phyloP scores from a whole-genome alignment of 2,329 filamentous ascomycete genomes.

The Xylaria sp. region DNA sequence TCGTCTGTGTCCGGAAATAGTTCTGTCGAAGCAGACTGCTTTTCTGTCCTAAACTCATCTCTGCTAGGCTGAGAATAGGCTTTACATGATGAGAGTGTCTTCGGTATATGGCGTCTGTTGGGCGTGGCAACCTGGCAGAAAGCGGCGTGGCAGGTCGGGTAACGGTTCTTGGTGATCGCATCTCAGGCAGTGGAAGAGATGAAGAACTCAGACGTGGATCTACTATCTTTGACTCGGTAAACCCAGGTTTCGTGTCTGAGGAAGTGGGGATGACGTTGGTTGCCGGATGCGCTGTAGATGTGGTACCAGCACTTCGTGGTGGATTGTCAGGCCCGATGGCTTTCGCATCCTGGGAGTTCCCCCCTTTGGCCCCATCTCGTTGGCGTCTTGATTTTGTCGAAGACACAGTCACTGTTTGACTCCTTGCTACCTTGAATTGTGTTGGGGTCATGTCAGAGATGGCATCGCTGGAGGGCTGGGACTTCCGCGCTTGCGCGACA shows the following conservation, averaged over 20 bases:
- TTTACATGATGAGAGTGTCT: slow-evolving; percentile 72
- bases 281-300: slow-evolving; percentile 32
- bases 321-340: slow-evolving; percentile 33
- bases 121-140: slow-evolving; percentile 64
- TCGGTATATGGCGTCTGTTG: slow-evolving; percentile 62
- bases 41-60: slow-evolving; percentile 74
- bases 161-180: slow-evolving; percentile 62
- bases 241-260: slow-evolving; percentile 56
- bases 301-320: slow-evolving; percentile 31
- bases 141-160: slow-evolving; percentile 68
- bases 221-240: slow-evolving; percentile 63
- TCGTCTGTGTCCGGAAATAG: slow-evolving; percentile 84
- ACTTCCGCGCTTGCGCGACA: slow-evolving; percentile 83
- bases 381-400: slow-evolving; percentile 63
- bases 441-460: slow-evolving; percentile 66
- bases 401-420: slow-evolving; percentile 71
- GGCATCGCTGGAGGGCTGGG: slow-evolving; percentile 70
- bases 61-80: slow-evolving; percentile 66
- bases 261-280: slow-evolving; percentile 17
- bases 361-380: slow-evolving; percentile 60
- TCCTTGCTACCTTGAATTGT: slow-evolving; percentile 66
- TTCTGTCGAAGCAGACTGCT: slow-evolving; percentile 80
- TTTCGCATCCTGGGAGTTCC: slow-evolving; percentile 57
- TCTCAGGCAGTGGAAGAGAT: slow-evolving; percentile 73
- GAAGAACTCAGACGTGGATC: slow-evolving; percentile 75